Base-by-base conservation (phyloP, 495 filamentous ascomycete species). In the Glonium stellatum region DNA sequence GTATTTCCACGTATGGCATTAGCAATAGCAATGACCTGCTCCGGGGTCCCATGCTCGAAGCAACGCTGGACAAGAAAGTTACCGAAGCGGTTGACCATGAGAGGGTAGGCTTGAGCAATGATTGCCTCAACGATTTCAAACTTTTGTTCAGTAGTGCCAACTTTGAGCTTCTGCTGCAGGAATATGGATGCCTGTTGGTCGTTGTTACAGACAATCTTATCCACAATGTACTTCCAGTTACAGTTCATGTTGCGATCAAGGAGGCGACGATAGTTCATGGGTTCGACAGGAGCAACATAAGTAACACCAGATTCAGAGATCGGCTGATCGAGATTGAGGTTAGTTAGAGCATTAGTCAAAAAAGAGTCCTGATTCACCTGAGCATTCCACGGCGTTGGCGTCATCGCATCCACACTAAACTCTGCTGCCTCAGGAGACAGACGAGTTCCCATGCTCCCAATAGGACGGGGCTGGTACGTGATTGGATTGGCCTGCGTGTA, bases 221-320 rank as follows among this genome's bases (percentile, higher is more conserved):
- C 95, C 39, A 98, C 92, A 64, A 98, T 97, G 69, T 96, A 96
- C 74, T 92, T 96, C 93, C 95, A 98, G 75, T 97, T 93, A 78
- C 92, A 97, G 58, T 87, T 95, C 67, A 96, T 89, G 66, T 90
- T 96, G 65, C 93, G 92, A 70, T 98, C 93, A 37, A 97, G 85
- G 9, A 98, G 82, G 51, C 90, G 90, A 53, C 95, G 89, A 62
- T 98, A 98, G 71, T 98, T 98, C 47, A 97, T 79, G n/a, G 93
- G 95, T 71, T 97, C 95, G 21, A 86, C 85, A 0, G 92, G 85
- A 9, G 90, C 85, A 22, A 97, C 71, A 67, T 93, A 97, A 0
- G 88, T 58, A 22, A 51, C 34, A 36, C 61, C 50, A 13, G 60
- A 57, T 23, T 67, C 60, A 51, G 27, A 37, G 19, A 39, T 18